Conservation (phyloP, 345 rosid species). For the Angophora floribunda region DNA sequence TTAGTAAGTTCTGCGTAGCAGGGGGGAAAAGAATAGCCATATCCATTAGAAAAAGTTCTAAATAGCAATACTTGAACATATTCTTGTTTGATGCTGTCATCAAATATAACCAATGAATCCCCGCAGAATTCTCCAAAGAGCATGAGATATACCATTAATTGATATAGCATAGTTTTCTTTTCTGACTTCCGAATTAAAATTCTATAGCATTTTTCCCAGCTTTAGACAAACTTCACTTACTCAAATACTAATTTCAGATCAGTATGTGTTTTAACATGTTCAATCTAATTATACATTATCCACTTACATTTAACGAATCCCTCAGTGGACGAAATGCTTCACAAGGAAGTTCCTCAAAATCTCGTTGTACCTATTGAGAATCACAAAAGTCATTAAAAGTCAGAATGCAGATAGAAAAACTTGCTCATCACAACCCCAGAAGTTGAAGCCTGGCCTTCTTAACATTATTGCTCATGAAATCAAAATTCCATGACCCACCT, state of each 20-base stretch:
- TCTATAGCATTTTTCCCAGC: not conserved
- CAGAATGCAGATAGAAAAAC: not conserved
- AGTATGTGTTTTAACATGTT: not conserved
- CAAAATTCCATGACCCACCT: constrained; percentile 24
- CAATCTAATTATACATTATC: not conserved
- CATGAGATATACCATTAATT: not conserved
- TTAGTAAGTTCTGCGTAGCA: constrained; percentile 62
- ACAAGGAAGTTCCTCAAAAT: constrained; percentile 93
- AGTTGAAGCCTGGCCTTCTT: not conserved
- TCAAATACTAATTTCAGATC: not conserved
- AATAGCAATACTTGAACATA: not conserved
- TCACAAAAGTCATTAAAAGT: not conserved
- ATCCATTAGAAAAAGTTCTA: not conserved
- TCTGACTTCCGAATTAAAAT: not conserved
- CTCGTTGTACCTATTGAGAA: constrained; percentile 77
- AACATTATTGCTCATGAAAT: not conserved
- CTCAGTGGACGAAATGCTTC: constrained; percentile 84
- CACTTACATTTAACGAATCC: constrained; percentile 75
- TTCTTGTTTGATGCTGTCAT: not conserved
- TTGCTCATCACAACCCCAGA: not conserved
- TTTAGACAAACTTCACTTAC: not conserved
- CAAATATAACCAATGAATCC: not conserved
- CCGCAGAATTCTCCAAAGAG: not conserved
- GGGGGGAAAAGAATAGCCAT: not conserved
- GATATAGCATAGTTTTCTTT: not conserved